Conservation (phyloP, 306 rosid species). For the Cajanus cajan region DNA sequence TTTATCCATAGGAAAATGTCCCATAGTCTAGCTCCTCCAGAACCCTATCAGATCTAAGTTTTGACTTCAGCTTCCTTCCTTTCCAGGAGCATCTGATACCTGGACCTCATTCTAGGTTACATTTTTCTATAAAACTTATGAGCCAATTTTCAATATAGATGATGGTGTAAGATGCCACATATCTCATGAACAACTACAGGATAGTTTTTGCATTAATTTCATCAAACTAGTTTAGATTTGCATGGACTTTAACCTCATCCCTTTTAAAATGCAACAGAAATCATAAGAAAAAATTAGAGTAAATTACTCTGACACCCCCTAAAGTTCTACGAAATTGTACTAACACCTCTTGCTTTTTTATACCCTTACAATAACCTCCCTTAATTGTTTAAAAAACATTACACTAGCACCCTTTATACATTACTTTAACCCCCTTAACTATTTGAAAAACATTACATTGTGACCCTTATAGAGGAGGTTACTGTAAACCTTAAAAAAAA, state of each 20-base stretch:
- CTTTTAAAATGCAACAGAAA: neutral
- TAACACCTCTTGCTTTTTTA: too few species aligned
- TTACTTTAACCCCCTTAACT: too few species aligned
- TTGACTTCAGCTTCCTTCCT: constrained; percentile 14
- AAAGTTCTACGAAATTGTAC: too few species aligned
- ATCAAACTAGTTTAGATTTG: neutral
- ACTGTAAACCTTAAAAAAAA: too few species aligned
- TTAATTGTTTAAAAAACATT: too few species aligned
- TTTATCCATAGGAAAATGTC: neutral
- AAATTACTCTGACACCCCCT: too few species aligned
- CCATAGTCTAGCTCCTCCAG: neutral
- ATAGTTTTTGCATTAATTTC: neutral
- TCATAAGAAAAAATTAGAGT: constrained; percentile 20
- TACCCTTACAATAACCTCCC: too few species aligned
- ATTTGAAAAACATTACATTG: too few species aligned
- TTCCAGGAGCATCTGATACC: neutral
- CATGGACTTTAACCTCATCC: neutral
- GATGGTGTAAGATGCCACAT: neutral
- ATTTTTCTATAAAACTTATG: too few species aligned
- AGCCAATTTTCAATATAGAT: neutral
- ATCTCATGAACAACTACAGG: constrained; percentile 8
- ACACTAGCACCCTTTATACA: too few species aligned
- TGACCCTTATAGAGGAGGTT: too few species aligned
- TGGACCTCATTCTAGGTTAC: neutral
- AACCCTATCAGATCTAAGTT: neutral